A percentile compares a stretch with the other conserved stretches of the same genome.
phyloP scores from a whole-genome alignment of 306 rosid species.

The Quercus rubra region DNA sequence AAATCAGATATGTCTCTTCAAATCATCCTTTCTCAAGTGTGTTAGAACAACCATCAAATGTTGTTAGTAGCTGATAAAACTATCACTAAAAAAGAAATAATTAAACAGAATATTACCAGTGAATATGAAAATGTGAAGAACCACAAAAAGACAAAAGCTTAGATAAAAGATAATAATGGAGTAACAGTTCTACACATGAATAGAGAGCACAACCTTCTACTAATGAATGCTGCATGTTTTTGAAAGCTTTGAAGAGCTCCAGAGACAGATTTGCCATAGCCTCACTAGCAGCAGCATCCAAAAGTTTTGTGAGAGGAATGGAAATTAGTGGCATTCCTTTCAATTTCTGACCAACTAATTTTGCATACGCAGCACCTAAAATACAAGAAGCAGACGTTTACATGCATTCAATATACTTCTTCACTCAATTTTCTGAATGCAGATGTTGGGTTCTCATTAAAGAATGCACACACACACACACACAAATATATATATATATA shows the following conservation, averaged over 20 bases:
- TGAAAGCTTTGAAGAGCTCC: constrained; percentile 60
- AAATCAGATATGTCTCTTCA: neutral
- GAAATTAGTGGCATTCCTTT: constrained; percentile 86
- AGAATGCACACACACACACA: neutral
- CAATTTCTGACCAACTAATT: constrained; percentile 72
- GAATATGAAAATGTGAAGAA: neutral
- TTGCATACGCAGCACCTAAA: constrained; percentile 54
- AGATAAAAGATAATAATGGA: neutral
- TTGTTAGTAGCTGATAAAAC: neutral
- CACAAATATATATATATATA: neutral
- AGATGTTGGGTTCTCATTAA: neutral
- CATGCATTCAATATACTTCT: constrained; percentile 14
- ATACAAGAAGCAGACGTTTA: constrained; percentile 1
- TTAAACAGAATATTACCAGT: neutral
- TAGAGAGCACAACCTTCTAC: constrained; percentile 41
- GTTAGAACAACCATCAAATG: neutral
- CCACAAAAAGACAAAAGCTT: constrained; percentile 10
- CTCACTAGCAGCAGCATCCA: constrained; percentile 55
- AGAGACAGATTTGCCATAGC: constrained; percentile 55
- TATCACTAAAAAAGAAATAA: neutral
- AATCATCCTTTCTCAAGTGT: neutral
- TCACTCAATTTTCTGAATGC: constrained; percentile 10
- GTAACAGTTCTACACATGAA: neutral
- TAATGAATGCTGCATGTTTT: constrained; percentile 34
- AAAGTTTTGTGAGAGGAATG: constrained; percentile 63